These are phyloP conservation scores for Metschnikowia borealis DNA, from an alignment of 805 yeast genomes.

Conservation along the genomic window DNA sequence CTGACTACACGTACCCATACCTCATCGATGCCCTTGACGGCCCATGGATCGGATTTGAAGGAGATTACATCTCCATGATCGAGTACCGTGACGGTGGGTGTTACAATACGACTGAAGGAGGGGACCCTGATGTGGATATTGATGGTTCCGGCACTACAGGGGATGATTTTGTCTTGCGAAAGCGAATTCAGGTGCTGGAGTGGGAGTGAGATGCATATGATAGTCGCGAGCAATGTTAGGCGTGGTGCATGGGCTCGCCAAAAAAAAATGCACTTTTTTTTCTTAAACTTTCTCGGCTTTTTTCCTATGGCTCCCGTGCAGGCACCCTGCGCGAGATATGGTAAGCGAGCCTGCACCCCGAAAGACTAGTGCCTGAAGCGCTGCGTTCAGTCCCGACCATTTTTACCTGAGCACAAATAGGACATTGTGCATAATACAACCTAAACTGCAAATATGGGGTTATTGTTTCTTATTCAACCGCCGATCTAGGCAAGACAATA, in stretches of 20 bases:
- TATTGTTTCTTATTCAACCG: not conserved
- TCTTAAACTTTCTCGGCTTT: not conserved
- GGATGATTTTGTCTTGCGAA: slow-evolving; percentile 13
- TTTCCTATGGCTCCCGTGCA: not conserved
- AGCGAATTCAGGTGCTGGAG: slow-evolving; percentile 16
- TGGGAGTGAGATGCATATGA: slow-evolving; percentile 13
- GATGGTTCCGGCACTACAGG: not conserved
- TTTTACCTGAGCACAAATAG: slow-evolving; percentile 1
- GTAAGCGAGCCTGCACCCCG: slow-evolving; percentile 3
- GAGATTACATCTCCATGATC: slow-evolving; percentile 44
- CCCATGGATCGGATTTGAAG: slow-evolving; percentile 55
- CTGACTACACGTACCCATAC: slow-evolving; percentile 49
- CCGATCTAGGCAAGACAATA: not conserved
- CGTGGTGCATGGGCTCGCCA: not conserved
- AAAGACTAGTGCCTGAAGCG: not conserved
- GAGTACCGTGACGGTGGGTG: slow-evolving; percentile 25
- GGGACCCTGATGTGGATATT: not conserved
- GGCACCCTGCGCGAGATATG: not conserved
- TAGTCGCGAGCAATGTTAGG: not conserved
- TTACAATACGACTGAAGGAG: not conserved
- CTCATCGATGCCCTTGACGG: slow-evolving; percentile 47
- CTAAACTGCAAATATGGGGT: not conserved
- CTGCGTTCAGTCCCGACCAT: slow-evolving; percentile 1
- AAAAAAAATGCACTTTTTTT: not conserved
- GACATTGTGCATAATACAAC: not conserved